These are phyloP conservation scores for Suhomyces kilbournensis DNA, from an alignment of 805 yeast species.

Conservation along the genomic window DNA sequence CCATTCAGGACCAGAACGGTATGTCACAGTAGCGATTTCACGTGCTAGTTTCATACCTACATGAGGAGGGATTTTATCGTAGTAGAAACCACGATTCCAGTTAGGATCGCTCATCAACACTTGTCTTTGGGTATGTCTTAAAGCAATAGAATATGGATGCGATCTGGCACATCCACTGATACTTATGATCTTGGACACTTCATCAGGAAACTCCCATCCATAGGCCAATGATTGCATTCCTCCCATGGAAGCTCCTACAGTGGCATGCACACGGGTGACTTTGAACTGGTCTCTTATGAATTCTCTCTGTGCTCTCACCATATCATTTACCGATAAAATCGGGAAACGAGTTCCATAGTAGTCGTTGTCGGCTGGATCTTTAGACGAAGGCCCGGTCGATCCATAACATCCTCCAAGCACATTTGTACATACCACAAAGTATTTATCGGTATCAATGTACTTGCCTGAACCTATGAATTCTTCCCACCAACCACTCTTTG, in stretches of 20 bases:
- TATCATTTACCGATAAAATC: conserved; percentile 78
- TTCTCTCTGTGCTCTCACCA: conserved; percentile 84
- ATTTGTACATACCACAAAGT: conserved; percentile 83
- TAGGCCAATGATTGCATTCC: conserved; percentile 96
- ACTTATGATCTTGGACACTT: conserved; percentile 69
- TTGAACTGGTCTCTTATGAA: conserved; percentile 62
- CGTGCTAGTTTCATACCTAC: conserved; percentile 93
- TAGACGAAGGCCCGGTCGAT: conserved; percentile 86
- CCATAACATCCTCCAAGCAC: conserved; percentile 95
- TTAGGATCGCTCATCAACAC: conserved; percentile 92
- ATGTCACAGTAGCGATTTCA: conserved; percentile 91
- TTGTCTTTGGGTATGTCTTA: conserved; percentile 90
- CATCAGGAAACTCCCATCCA: conserved; percentile 77
- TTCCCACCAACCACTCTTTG: conserved; percentile 93
- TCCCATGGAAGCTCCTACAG: conserved; percentile 94
- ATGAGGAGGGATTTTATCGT: conserved; percentile 81
- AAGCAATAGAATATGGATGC: conserved; percentile 90
- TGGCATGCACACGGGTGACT: conserved; percentile 64
- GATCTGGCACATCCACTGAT: conserved; percentile 92
- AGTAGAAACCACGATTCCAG: conserved; percentile 90
- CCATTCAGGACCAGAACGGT: conserved; percentile 97
- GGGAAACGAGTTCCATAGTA: conserved; percentile 88
- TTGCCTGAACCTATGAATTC: conserved; percentile 82
- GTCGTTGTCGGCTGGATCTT: conserved; percentile 63
- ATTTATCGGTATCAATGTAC: conserved; percentile 76